These are phyloP conservation scores for Picea mariana DNA, from an alignment of 83 land plant species.

Conservation along the genomic window DNA sequence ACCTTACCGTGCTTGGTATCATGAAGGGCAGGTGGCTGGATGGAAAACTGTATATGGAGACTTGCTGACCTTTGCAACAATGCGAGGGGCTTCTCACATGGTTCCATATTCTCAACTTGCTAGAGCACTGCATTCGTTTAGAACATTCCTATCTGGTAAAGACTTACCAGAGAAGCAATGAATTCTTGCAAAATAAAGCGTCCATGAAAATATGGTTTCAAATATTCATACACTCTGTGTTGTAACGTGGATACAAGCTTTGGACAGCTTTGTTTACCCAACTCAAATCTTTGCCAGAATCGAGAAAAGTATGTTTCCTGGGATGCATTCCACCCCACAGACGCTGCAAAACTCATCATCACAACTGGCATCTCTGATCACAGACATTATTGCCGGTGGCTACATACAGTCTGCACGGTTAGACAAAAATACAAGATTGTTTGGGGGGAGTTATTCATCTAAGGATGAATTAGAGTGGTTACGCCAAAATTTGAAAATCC, in stretches of 20 bases:
- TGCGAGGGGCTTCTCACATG: conserved; percentile 90
- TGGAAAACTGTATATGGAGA: conserved; percentile 79
- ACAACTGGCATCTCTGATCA: no score
- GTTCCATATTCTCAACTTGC: conserved; percentile 76
- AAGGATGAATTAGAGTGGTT: no score
- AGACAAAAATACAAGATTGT: no score
- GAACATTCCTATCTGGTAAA: conserved; percentile 43
- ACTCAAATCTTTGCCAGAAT: conserved; percentile 44
- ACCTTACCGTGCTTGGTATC: conserved; percentile 84
- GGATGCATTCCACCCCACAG: conserved; percentile 43
- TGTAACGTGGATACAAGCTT: conserved; percentile 48
- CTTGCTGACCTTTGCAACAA: conserved; percentile 68
- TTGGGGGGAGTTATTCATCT: no score
- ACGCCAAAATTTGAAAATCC: no score
- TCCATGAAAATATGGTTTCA: conserved; percentile 39
- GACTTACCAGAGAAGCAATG: conserved; percentile 39
- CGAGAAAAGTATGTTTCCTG: conserved; percentile 48
- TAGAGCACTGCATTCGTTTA: conserved; percentile 60
- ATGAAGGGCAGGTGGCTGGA: conserved; percentile 78
- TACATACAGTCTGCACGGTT: no score
- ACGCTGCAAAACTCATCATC: no score
- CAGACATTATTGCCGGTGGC: no score
- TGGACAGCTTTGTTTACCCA: conserved; percentile 55
- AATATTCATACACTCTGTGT: conserved; percentile 36
- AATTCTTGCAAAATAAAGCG: background rate